Conservation (phyloP, 2,329 filamentous ascomycete genomes). For the Gliomastix tumulicola region DNA sequence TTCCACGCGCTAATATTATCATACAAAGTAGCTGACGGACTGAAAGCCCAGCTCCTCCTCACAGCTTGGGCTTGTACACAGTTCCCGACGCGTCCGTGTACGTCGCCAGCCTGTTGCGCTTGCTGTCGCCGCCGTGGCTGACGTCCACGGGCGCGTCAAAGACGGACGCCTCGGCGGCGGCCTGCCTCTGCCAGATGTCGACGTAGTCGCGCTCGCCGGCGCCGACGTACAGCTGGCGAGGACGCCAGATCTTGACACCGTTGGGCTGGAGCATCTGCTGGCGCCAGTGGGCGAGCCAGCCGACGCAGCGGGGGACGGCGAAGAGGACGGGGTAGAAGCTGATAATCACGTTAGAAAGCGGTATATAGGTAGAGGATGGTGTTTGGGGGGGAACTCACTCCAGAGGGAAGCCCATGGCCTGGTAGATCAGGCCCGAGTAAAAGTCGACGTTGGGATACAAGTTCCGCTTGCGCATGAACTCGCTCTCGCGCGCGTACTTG, state of each 20-base stretch:
- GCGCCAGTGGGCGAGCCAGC: slow-evolving; percentile 45
- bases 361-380: not conserved
- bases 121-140: slow-evolving; percentile 32
- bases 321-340: slow-evolving; percentile 44
- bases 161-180: slow-evolving; percentile 17
- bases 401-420: slow-evolving; percentile 44
- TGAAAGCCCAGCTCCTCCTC: not conserved
- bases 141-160: slow-evolving; percentile 28
- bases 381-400: slow-evolving; percentile 18
- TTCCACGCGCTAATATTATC: too few species aligned
- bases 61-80: slow-evolving; percentile 15
- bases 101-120: slow-evolving; percentile 29
- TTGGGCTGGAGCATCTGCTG: slow-evolving; percentile 38
- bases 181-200: slow-evolving; percentile 22
- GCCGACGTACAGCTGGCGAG: slow-evolving; percentile 39
- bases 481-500: slow-evolving; percentile 34
- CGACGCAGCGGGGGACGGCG: slow-evolving; percentile 41
- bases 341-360: too few species aligned
- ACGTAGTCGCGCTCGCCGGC: slow-evolving; percentile 35
- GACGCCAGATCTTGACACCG: slow-evolving; percentile 44
- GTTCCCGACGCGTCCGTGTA: slow-evolving; percentile 28
- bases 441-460: slow-evolving; percentile 46
- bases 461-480: slow-evolving; percentile 40
- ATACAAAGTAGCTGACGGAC: too few species aligned
- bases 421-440: slow-evolving; percentile 44